Evolutionary conservation across 257 asterid species (phyloP), one percentile per base, ranked within the genome.

Genomic region (Coffea canephora): DNA sequence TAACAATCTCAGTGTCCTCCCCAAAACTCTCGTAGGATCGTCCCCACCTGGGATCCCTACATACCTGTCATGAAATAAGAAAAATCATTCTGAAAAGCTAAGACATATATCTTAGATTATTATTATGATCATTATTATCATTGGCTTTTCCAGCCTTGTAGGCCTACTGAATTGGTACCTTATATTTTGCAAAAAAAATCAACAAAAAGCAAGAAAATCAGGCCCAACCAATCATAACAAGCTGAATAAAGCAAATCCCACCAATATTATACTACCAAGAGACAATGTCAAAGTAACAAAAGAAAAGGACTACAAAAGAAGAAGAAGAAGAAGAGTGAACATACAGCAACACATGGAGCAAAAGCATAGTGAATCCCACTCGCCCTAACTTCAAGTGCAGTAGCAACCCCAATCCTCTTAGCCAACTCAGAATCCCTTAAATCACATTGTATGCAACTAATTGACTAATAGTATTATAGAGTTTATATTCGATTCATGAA

Each of bases 11-110:
- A 61, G 98, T 87, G 86, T 90, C 89, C 84, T 95, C 99, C 82
- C 99, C 87, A 73, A 91, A 95, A 79, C 98, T 92, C 82, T 95
- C 98, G 45, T 93, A 95, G 87, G 85, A 82, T 87, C 99, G 89
- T 87, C 99, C 99, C 99, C 99, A 95, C 87, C 99, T 91, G 55
- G 99, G 98, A 73, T 95, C 99, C 83, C 89, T 92, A 73, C 89
- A 85, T 36, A 95, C 97, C 99, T 95, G 84, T 67, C 86, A 81
- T 36, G 78, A 78, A 79, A 69, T 5, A 34, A 3, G 8, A 67
- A 52, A 48, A 34, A 13, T 67, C 36, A 49, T 48, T 2, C 21
- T 6, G 4, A 46, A 14, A 19, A 31, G 54, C 70, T 15, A 41
- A 15, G 52, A 62, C 15, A 45, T 10, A 45, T 23, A 8, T n/a